phyloP scores from a whole-genome alignment of 805 yeast genomes.

The Candida peoriensis region DNA sequence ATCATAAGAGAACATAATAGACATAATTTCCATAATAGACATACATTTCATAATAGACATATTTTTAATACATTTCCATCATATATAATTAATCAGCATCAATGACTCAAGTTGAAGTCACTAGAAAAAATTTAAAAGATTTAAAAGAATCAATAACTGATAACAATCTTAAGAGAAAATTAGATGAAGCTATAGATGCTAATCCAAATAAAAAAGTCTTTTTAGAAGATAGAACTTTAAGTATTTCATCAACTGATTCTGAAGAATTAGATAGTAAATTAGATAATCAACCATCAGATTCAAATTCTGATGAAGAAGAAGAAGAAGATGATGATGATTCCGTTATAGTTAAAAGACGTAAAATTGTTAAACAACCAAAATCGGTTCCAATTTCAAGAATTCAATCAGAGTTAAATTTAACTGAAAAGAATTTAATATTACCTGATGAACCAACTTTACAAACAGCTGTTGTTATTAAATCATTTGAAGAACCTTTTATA shows the following conservation, averaged over 20 bases:
- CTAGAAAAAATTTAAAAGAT: background rate
- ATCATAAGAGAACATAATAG: too few species aligned
- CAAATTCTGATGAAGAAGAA: slow-evolving; percentile 5
- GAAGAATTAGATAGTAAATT: slow-evolving; percentile 18
- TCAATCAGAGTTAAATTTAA: slow-evolving; percentile 8
- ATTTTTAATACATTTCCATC: too few species aligned
- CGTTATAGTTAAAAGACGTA: too few species aligned
- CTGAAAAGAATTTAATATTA: slow-evolving; percentile 11
- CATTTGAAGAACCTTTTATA: slow-evolving; percentile 23
- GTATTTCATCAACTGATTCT: slow-evolving; percentile 18
- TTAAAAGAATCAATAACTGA: background rate
- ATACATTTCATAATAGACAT: too few species aligned
- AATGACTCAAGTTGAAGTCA: slow-evolving; percentile 2
- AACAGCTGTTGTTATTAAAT: slow-evolving; percentile 23
- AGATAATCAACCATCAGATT: slow-evolving; percentile 9
- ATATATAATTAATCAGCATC: too few species aligned
- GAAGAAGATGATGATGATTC: slow-evolving; percentile 4
- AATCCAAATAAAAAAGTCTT: background rate
- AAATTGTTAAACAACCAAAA: slow-evolving; percentile 1
- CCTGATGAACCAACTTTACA: slow-evolving; percentile 13
- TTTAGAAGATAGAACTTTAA: slow-evolving; percentile 17
- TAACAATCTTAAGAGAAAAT: slow-evolving; percentile 17
- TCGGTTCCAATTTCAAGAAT: slow-evolving; percentile 1
- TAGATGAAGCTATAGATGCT: background rate
- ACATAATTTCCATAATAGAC: too few species aligned